phyloP scores from a whole-genome alignment of 768 basidiomycete species.

The Lactifluus hygrophoroides region DNA sequence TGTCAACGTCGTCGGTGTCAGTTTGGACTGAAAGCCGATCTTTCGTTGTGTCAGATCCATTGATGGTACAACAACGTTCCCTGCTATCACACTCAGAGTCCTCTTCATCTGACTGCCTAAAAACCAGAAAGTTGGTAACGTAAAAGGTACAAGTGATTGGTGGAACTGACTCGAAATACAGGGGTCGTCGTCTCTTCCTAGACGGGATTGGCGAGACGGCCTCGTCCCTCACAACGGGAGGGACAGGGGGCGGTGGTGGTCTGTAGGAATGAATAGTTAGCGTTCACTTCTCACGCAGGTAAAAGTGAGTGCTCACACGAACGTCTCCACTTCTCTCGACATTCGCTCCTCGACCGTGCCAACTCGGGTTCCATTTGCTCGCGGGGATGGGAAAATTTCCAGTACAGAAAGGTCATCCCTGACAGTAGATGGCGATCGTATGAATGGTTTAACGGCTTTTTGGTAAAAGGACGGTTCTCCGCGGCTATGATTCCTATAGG shows the following conservation, averaged over 20 bases:
- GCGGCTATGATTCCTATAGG: not conserved
- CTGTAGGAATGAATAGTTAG: not conserved
- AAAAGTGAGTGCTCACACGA: not conserved
- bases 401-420: not conserved
- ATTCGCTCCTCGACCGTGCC: slow-evolving; percentile 6
- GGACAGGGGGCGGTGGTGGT: not conserved
- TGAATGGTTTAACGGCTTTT: not conserved
- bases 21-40: not conserved
- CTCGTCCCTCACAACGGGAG: not conserved
- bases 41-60: not conserved
- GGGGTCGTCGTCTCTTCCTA: slow-evolving; percentile 5
- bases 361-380: not conserved
- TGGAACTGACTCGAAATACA: slow-evolving; percentile 4
- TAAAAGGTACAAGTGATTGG: not conserved
- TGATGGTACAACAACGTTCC: not conserved
- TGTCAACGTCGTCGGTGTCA: slow-evolving; percentile 2
- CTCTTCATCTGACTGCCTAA: slow-evolving; percentile 8
- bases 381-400: not conserved
- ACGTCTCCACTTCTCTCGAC: slow-evolving; percentile 10
- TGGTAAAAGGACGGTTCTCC: slow-evolving; percentile 1
- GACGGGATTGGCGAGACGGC: not conserved
- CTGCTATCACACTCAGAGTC: not conserved
- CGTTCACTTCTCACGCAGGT: not conserved
- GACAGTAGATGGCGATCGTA: not conserved
- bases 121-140: not conserved